Base-by-base conservation (phyloP, 805 yeast species). In the Hanseniaspora clermontiae region DNA sequence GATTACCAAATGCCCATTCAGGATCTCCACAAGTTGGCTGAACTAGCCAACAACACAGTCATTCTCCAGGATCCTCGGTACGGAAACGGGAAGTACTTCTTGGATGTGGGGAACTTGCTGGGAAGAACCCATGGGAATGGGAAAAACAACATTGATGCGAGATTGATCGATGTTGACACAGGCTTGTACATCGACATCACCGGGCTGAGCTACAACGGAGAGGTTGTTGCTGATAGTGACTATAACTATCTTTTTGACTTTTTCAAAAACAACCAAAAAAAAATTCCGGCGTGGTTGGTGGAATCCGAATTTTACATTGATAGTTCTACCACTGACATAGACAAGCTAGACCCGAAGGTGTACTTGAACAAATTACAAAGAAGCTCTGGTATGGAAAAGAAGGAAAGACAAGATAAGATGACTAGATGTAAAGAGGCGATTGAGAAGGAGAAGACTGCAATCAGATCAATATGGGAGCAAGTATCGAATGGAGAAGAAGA, bases 141-240 rank as follows among this genome's bases (percentile, higher is more conserved):
- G 0, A 62, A 66, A 20, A 82, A 83, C 64, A 80, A 80, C 61
- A 83, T 84, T 45, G 87, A 83, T 68, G 90, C 86, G 0, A 69
- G 93, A 51, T 82, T 84, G 62, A 79, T 84, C 55, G 90, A 84
- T 65, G 71, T 81, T 9, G 84, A 81, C 60, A 75, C 82, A 5
- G 93, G 91, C 0, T 66, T 82, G 56, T 84, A 79, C 62, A 81
- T 84, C 55, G 93, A 84, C 65, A 79, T 84, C 37, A 84, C 93
- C 0, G 90, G 81, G 0, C 67, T 83, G 57, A 74, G 83, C 1
- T 31, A 61, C 66, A 27, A 66, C 66, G 11, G 68, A 69, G 11
- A 53, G 27, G 47, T 53, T 39, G 47, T 53, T 3, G 38, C 57
- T 15, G 51, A 53, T 11, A 38, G 36, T 31, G 47, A 53, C 9